Base-by-base conservation (phyloP, 179 eudicot species). In the Pouteria campechiana region DNA sequence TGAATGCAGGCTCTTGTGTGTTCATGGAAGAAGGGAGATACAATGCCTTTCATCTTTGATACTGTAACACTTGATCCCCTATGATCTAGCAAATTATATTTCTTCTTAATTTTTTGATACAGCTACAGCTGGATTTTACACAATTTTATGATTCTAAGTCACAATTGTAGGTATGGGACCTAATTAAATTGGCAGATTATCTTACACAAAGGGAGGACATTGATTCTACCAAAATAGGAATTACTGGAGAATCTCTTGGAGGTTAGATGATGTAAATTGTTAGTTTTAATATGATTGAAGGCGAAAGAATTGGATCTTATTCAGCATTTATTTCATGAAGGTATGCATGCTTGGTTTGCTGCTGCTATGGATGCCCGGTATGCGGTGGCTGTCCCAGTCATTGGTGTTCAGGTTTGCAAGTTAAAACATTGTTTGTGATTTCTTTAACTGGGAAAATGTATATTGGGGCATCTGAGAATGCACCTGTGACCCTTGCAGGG, bases 301-400 rank as follows among this genome's bases (percentile, higher is more conserved):
- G 13, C 25, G 21, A 37, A 21, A 37, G 17, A 25, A 44, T 15
- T 21, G 23, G 28, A 44, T 11, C 38, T 53, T 30, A 40, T 7
- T 18, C 13, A 32, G 24, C n/a, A 10, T 43, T 39, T 15, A 44
- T 31, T 11, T 18, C 17, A 22, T 54, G 49, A 71, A 90, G 98
- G 98, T 65, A 90, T 90, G 98, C 98, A 86, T 63, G 90, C 98
- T 20, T 86, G 98, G 94, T 76, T 82, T 73, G 96, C 87, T 60
- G 94, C 90, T 34, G 72, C 71, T 58, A 84, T 51, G 55, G 96
- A 90, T 22, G 60, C 82, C 28, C 98, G 95, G 21, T 90, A 86
- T 68, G 47, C 94, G 6, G 98, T 86, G 55, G 94, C 51, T 56
- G 96, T 63, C 19, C 96, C 94, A 28, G 47, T 86, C 16, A 90